Percentiles rank a stretch among this genome's conserved stretches.
Conservation (phyloP, 768 basidiomycete species). For the Panaeolus papilionaceus region DNA sequence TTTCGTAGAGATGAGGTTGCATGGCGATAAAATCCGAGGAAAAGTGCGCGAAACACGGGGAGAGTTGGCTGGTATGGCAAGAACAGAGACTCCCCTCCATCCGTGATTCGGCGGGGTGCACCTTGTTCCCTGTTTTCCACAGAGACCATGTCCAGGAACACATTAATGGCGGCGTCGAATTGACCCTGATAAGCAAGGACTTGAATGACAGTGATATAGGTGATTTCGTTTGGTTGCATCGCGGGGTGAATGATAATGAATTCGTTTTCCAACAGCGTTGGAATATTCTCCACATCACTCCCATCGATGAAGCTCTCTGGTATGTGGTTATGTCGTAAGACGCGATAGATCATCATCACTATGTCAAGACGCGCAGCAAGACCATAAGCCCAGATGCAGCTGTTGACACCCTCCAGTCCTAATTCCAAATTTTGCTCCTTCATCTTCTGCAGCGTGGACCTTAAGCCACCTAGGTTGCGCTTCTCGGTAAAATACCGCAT, state of each 20-base stretch:
- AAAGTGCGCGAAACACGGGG: constrained; percentile 71
- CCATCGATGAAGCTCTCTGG: constrained; percentile 41
- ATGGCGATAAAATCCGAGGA: constrained; percentile 76
- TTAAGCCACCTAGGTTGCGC: constrained; percentile 57
- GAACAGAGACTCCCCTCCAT: constrained; percentile 34
- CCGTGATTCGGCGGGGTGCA: constrained; percentile 33
- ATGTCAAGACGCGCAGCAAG: constrained; percentile 57
- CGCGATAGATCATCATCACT: constrained; percentile 65
- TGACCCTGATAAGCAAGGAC: constrained; percentile 74
- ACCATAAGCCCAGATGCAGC: constrained; percentile 73
- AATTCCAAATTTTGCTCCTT: constrained; percentile 54
- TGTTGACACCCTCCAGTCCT: constrained; percentile 71
- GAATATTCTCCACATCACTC: constrained; percentile 42
- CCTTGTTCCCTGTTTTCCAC: constrained; percentile 46
- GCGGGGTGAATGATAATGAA: constrained; percentile 48
- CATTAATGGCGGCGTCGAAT: constrained; percentile 55
- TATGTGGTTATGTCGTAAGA: constrained; percentile 60
- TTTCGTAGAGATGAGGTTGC: constrained; percentile 39
- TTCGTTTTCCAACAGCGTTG: constrained; percentile 49
- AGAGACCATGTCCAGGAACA: constrained; percentile 74
- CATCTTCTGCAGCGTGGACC: constrained; percentile 61
- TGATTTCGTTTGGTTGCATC: constrained; percentile 65
- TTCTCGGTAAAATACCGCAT: constrained; percentile 59
- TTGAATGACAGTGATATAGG: constrained; percentile 75
- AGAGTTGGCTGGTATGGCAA: constrained; percentile 49